Percentiles rank a stretch among this genome's conserved stretches.
These are phyloP conservation scores for Fusarium sp. DNA, from an alignment of 2,329 filamentous ascomycete genomes.

Conservation along the genomic window DNA sequence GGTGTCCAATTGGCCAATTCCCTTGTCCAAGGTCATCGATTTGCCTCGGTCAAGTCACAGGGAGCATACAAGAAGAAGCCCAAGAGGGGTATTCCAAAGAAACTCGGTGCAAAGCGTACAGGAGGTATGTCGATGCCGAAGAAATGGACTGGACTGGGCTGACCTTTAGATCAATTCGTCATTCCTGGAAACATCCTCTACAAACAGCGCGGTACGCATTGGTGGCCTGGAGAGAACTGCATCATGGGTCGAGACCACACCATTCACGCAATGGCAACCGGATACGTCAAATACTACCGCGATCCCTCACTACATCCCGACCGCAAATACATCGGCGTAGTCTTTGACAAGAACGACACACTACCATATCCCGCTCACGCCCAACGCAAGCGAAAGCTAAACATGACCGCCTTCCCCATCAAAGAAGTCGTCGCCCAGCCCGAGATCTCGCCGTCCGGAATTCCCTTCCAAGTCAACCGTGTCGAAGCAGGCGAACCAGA, in stretches of 20 bases:
- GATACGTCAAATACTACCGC: slow-evolving; percentile 97
- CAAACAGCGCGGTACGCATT: slow-evolving; percentile 92
- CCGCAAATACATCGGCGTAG: slow-evolving; percentile 93
- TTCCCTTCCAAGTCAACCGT: slow-evolving; percentile 58
- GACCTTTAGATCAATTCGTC: slow-evolving; percentile 80
- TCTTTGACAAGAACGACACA: slow-evolving; percentile 81
- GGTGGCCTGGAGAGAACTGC: slow-evolving; percentile 96
- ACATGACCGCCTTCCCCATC: slow-evolving; percentile 70
- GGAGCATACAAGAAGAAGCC: slow-evolving; percentile 73
- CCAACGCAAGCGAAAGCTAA: slow-evolving; percentile 77
- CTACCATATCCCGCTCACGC: slow-evolving; percentile 82
- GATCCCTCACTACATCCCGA: slow-evolving; percentile 85
- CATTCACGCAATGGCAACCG: slow-evolving; percentile 84
- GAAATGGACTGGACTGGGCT: not conserved
- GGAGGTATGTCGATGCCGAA: slow-evolving; percentile 84
- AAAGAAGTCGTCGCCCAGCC: slow-evolving; percentile 50
- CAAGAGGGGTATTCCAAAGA: slow-evolving; percentile 75
- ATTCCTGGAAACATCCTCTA: slow-evolving; percentile 98
- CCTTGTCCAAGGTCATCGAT: slow-evolving; percentile 60
- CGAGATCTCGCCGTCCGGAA: slow-evolving; percentile 60
- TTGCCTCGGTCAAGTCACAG: slow-evolving; percentile 71
- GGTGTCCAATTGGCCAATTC: slow-evolving; percentile 51
- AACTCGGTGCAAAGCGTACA: slow-evolving; percentile 92
- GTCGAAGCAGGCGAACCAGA: slow-evolving; percentile 54
- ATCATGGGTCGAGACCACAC: slow-evolving; percentile 97